phyloP scores from a whole-genome alignment of 2,329 filamentous ascomycete species.

The Tolypocladium ophioglossoides region DNA sequence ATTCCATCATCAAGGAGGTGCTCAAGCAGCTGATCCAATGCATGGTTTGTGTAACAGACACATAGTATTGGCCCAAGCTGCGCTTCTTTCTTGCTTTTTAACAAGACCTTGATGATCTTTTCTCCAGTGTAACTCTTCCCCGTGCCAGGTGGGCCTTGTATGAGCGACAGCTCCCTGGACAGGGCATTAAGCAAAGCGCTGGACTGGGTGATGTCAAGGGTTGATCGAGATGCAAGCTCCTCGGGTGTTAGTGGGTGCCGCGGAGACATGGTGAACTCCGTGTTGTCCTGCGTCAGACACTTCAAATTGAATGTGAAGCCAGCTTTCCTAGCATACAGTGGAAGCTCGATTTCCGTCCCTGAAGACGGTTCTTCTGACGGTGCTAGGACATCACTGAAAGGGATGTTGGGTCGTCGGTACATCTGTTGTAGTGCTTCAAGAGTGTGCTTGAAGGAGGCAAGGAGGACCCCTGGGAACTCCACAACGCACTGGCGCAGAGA shows the following conservation, averaged over 20 bases:
- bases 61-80: constrained; percentile 38
- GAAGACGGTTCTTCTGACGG: constrained; percentile 12
- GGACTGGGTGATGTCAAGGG: constrained; percentile 42
- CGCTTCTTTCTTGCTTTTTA: constrained; percentile 29
- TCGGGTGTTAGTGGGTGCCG: constrained; percentile 7
- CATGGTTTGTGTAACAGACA: constrained; percentile 42
- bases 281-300: constrained; percentile 15
- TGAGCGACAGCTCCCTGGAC: constrained; percentile 42
- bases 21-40: constrained; percentile 47
- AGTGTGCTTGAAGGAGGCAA: constrained; percentile 47
- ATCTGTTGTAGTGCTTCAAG: constrained; percentile 45
- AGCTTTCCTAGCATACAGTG: constrained; percentile 36
- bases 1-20: constrained; percentile 40
- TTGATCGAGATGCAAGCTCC: constrained; percentile 22
- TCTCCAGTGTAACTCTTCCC: constrained; percentile 55
- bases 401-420: constrained; percentile 29
- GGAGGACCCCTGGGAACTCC: constrained; percentile 51
- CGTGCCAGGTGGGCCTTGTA: constrained; percentile 62
- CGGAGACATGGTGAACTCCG: constrained; percentile 11
- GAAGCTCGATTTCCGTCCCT: constrained; percentile 26
- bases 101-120: constrained; percentile 43
- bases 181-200: constrained; percentile 42
- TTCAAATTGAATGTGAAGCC: constrained; percentile 39
- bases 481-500: constrained; percentile 28
- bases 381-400: constrained; percentile 37